These are phyloP conservation scores for Terfezia claveryi DNA, from an alignment of 495 filamentous ascomycete species.

Conservation along the genomic window DNA sequence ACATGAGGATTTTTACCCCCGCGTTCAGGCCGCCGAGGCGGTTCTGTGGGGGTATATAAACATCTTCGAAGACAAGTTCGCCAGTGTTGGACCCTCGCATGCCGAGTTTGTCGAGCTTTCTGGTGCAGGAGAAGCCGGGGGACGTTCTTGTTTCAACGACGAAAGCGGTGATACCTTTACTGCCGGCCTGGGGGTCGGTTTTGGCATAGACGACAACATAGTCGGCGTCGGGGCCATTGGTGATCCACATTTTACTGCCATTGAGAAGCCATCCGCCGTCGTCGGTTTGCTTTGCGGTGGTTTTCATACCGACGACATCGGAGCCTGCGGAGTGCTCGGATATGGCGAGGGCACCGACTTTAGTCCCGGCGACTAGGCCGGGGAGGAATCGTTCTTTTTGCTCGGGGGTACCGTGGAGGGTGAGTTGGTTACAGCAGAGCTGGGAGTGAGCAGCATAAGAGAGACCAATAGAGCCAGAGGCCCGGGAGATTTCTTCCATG, in stretches of 20 bases:
- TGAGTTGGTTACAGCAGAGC: conserved; percentile 89
- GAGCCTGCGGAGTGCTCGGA: conserved; percentile 75
- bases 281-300: conserved; percentile 51
- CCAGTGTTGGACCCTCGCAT: conserved; percentile 96
- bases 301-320: conserved; percentile 93
- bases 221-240: conserved; percentile 87
- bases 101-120: conserved; percentile 93
- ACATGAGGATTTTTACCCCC: conserved; percentile 84
- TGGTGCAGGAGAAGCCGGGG: conserved; percentile 61
- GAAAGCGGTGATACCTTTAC: conserved; percentile 90
- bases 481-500: conserved; percentile 62
- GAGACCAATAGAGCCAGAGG: conserved; percentile 63
- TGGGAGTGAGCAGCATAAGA: conserved; percentile 93
- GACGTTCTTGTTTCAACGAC: conserved; percentile 48
- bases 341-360: conserved; percentile 85
- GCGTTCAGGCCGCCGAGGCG: conserved; percentile 58
- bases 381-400: conserved; percentile 72
- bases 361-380: conserved; percentile 56
- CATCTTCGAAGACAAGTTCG: conserved; percentile 76
- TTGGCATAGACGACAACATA: conserved; percentile 87
- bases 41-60: conserved; percentile 70
- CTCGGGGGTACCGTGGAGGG: conserved; percentile 56
- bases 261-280: conserved; percentile 60
- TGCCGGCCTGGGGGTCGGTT: conserved; percentile 55
- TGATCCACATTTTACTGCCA: conserved; percentile 99